These are phyloP conservation scores for Brassica rapa DNA, from an alignment of 345 rosid species.

Conservation along the genomic window DNA sequence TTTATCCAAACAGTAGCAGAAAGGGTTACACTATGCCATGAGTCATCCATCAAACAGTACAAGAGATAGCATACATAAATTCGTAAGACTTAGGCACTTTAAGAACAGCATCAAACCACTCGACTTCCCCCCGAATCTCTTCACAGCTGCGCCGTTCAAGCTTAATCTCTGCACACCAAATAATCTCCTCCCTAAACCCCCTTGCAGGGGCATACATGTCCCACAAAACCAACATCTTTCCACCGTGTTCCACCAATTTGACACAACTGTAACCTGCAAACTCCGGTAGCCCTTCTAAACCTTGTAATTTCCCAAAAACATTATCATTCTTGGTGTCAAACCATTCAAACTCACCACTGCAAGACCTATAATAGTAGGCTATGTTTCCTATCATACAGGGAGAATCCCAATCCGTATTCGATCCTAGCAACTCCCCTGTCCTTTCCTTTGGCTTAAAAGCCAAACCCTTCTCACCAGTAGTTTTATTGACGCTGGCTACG, in stretches of 20 bases:
- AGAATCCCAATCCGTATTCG: slow-evolving; percentile 15
- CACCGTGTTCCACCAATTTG: slow-evolving; percentile 42
- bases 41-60: not conserved
- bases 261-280: slow-evolving; percentile 60
- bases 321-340: slow-evolving; percentile 40
- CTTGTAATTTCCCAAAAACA: slow-evolving; percentile 58
- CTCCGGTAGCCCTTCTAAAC: slow-evolving; percentile 53
- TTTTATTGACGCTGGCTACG: not conserved
- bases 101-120: slow-evolving; percentile 59
- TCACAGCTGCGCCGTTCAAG: slow-evolving; percentile 45
- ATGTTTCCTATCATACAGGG: slow-evolving; percentile 12
- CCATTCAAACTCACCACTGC: slow-evolving; percentile 58
- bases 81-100: slow-evolving; percentile 48
- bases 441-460: slow-evolving; percentile 12
- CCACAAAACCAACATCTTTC: slow-evolving; percentile 76
- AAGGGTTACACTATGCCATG: not conserved
- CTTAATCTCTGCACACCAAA: slow-evolving; percentile 67
- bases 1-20: not conserved
- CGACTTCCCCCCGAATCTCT: slow-evolving; percentile 57
- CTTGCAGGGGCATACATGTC: slow-evolving; percentile 40
- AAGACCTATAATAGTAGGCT: slow-evolving; percentile 54
- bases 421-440: slow-evolving; percentile 54
- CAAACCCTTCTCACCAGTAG: not conserved
- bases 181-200: slow-evolving; percentile 44
- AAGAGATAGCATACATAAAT: slow-evolving; percentile 38